Conservation (phyloP, 2,329 filamentous ascomycete species). For the Cladosporium sp. region DNA sequence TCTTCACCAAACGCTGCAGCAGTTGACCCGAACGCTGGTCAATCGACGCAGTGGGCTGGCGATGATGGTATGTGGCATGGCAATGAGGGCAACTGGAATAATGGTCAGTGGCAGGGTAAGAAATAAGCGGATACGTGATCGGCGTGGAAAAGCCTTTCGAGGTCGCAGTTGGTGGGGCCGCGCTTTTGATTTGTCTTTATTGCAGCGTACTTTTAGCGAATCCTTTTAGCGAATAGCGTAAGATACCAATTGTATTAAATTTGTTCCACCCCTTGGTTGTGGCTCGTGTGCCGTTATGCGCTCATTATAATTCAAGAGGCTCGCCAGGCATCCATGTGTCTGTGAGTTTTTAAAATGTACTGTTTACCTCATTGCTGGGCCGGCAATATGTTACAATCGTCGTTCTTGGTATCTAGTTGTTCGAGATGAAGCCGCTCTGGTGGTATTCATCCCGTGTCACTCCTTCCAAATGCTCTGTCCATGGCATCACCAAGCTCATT, state of each 20-base stretch:
- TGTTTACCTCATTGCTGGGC: neutral
- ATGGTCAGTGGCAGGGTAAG: neutral
- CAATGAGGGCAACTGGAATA: constrained; percentile 2
- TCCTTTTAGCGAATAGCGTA: neutral
- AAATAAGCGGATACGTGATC: neutral
- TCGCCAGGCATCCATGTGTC: no score
- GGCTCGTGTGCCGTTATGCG: neutral
- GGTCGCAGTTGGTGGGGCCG: neutral
- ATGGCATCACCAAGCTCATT: constrained; percentile 33
- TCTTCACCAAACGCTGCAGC: neutral
- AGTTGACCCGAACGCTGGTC: neutral
- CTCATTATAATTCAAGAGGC: no score
- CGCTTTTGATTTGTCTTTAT: neutral
- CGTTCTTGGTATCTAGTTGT: no score
- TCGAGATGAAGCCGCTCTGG: neutral
- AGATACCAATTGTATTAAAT: constrained; percentile 12
- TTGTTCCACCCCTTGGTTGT: neutral
- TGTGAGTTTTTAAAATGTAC: neutral
- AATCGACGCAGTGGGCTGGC: constrained; percentile 9
- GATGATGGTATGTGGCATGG: constrained; percentile 12
- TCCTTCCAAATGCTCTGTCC: constrained; percentile 34
- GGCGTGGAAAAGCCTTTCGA: neutral
- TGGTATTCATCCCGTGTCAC: constrained; percentile 25
- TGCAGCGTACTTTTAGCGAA: constrained; percentile 10
- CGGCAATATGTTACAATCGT: neutral